Conservation (phyloP, 2,329 filamentous ascomycete genomes). For the Pseudofabraea citricarpa region DNA sequence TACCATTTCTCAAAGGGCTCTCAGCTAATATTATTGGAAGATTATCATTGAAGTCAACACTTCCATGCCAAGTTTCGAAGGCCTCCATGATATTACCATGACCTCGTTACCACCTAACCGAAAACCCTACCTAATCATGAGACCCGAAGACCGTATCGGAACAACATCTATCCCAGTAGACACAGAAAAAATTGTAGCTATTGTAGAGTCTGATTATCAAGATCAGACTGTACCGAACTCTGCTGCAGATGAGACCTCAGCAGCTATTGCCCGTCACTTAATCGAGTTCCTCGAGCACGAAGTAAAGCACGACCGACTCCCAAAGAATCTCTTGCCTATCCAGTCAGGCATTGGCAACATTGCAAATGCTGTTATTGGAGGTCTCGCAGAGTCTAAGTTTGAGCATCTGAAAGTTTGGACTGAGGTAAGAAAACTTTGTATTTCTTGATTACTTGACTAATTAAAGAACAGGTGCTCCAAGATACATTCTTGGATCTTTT, state of each 20-base stretch:
- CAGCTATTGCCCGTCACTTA: conserved; percentile 70
- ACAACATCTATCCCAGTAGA: conserved; percentile 78
- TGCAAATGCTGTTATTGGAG: conserved; percentile 85
- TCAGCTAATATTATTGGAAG: no score
- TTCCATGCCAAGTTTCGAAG: conserved; percentile 76
- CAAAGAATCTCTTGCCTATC: conserved; percentile 70
- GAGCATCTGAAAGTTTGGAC: conserved; percentile 89
- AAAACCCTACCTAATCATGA: conserved; percentile 83
- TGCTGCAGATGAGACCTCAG: conserved; percentile 68
- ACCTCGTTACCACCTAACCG: conserved; percentile 75
- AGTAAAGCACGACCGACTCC: conserved; percentile 71
- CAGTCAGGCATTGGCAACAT: conserved; percentile 92
- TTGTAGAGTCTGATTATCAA: conserved; percentile 80
- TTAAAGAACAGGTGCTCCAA: conserved; percentile 58
- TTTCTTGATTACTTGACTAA: not conserved
- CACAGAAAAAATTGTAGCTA: conserved; percentile 76
- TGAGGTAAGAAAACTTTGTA: conserved; percentile 38
- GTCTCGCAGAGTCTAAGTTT: conserved; percentile 77
- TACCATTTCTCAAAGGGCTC: no score
- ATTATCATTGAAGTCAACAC: conserved; percentile 94
- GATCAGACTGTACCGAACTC: conserved; percentile 68
- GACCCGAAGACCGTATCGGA: conserved; percentile 81
- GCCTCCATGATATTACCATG: conserved; percentile 86
- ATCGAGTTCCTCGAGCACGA: conserved; percentile 87
- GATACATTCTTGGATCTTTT: conserved; percentile 92